Evolutionary conservation across 768 basidiomycete species (phyloP), one percentile per base, ranked within the genome.

Genomic region (Leccinum pellstonianum): DNA sequence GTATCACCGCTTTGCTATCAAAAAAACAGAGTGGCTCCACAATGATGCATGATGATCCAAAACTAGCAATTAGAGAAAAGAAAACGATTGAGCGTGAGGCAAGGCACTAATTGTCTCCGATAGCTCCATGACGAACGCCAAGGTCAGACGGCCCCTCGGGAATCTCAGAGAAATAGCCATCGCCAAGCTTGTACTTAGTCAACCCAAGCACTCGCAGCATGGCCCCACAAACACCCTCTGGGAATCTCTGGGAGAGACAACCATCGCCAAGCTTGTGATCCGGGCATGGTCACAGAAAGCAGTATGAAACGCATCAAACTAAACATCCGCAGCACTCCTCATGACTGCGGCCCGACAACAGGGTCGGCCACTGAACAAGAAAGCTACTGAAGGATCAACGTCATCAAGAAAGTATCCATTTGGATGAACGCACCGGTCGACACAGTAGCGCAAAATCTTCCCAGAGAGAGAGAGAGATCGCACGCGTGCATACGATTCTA

Each of bases 401-500:
- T 19, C 14, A 35, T 57, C 25, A 37, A 37, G 4, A 11, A 27
- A 27, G 37, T 43, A 61, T 77, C 64, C 62, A 80, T 83, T 82
- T 77, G 89, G 89, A 17, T 86, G 88, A 62, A 64, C 81, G 63
- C 65, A 86, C 91, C 86, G 81, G 71, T 98, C 94, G 5, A 90
- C 94, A 31, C 96, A 76, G n/a, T 83, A 83, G 51, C 84, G 82
- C 27, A 98, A 79, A 37, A 98, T 77, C 66, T 82, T 92, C 25
- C 89, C 96, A 25, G 93, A 94, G 21, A 95, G 78, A 14, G 93
- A 96, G 25, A 98, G 80, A 1, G 82, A 80, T 19, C 76, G 79
- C 2, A 95, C 93, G 5, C 96, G 87, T 8, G 96, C 95, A 72
- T 96, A 97, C 0, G 93, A 94, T 73, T 98, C 97, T 43, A 98